Evolutionary conservation across 345 rosid genomes (phyloP).

Genomic region (Erysimum cheiranthoides): DNA sequence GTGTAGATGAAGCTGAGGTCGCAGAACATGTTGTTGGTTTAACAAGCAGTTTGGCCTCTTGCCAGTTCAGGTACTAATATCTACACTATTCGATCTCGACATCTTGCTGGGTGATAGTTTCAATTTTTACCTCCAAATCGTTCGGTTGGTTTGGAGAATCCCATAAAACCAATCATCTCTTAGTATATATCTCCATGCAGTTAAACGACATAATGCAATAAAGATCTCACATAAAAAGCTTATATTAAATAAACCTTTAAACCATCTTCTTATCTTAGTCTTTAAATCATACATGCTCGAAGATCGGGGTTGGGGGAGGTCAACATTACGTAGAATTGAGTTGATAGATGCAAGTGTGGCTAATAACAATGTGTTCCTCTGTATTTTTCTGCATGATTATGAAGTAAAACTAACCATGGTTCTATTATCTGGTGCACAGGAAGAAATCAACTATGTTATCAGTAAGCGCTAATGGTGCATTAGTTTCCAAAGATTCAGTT

Average conservation of each 20-base stretch:
- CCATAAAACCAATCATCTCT: background rate
- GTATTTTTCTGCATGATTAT: background rate
- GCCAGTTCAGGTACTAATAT: constrained; percentile 69
- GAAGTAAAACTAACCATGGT: constrained; percentile 3
- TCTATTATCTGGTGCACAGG: constrained; percentile 51
- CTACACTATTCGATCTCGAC: background rate
- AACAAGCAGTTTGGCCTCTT: constrained; percentile 86
- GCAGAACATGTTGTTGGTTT: constrained; percentile 90
- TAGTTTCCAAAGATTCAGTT: constrained; percentile 63
- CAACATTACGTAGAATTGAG: constrained; percentile 2
- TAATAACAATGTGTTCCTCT: background rate
- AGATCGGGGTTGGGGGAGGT: background rate
- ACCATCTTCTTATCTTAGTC: background rate
- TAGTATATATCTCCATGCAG: background rate
- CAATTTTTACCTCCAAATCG: background rate
- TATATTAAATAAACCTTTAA: background rate
- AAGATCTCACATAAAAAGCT: background rate
- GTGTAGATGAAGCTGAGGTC: constrained; percentile 90
- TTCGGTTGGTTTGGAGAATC: constrained; percentile 1
- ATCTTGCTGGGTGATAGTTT: constrained; percentile 8
- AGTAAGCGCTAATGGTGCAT: constrained; percentile 74
- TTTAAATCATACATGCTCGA: background rate
- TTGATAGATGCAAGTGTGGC: background rate
- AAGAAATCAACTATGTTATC: constrained; percentile 71
- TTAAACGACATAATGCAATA: background rate